Base-by-base conservation (phyloP, 495 filamentous ascomycete genomes). In the Cudoniella acicularis region DNA sequence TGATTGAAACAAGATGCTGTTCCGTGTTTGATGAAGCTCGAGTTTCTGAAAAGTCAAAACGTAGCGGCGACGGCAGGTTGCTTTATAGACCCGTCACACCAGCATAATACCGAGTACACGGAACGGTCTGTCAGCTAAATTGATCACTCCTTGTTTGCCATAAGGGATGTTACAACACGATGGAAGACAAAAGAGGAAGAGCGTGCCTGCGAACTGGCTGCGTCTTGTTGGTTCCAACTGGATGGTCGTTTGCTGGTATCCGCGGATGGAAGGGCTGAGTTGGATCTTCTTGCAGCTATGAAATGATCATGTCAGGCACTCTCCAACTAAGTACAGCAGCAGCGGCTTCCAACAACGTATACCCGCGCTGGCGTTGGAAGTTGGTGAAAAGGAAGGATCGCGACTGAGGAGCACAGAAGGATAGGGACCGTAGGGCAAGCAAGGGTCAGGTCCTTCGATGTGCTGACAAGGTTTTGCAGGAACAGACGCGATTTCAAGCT, bases 21-120 rank as follows among this genome's bases (percentile, higher is more conserved):
- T 36, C 30, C 4, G 13, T 36, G 30, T 6, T 36, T 21, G 36
- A 23, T 49, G 41, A 30, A 46, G 40, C 16, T 54, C 24, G 47
- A 56, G 24, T 49, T 13, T 45, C 43, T n/a, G 36, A 41, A 55
- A 23, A 23, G 57, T 43, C 57, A 42, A 36, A 55, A 53, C 47
- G 53, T 49, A 56, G 49, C 54, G 50, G 57, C 46, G 61, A 52
- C 61, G 57, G 61, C 51, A 59, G 26, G 61, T 57, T 62, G 59
- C 53, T 67, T 67, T 67, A 67, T 67, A 67, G 36, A 49, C 52
- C 30, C 6, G 55, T 67, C 62, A 64, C 59, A 64, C 65, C 56
- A 64, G n/a, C n/a, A n/a, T n/a, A n/a, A n/a, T 67, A 57, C 62
- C 65, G 59, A 62, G 42, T 47, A n/a, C 51, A 42, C 52, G 59